These are phyloP conservation scores for Zoysia pacifica DNA, from an alignment of 176 grass and related monocot genomes.

Conservation along the genomic window DNA sequence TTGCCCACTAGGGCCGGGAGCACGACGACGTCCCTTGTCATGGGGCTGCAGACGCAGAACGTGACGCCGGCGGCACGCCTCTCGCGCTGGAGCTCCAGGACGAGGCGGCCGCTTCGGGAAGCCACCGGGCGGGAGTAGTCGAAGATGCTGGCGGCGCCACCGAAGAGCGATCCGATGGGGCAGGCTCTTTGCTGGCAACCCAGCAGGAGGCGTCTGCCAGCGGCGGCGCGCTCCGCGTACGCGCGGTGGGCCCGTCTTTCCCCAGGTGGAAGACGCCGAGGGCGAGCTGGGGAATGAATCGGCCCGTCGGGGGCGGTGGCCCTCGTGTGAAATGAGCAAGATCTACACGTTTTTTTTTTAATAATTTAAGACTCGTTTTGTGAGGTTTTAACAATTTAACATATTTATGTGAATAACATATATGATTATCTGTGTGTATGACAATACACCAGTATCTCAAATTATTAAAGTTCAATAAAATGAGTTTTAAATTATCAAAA, in stretches of 20 bases:
- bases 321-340: neutral
- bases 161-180: neutral
- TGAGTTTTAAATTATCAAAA: no score
- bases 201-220: neutral
- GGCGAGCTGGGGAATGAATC: neutral
- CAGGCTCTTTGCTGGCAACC: no score
- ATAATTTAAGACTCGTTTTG: no score
- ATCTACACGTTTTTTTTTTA: no score
- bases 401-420: no score
- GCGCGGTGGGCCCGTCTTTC: neutral
- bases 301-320: neutral
- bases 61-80: neutral
- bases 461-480: no score
- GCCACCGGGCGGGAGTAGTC: neutral
- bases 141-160: neutral
- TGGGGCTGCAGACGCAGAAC: neutral
- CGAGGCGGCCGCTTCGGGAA: conserved; percentile 1
- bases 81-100: neutral
- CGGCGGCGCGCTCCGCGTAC: neutral
- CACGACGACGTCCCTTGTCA: neutral
- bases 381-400: no score
- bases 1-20: neutral
- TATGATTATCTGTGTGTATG: no score
- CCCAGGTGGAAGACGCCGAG: neutral
- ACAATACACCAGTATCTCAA: no score